These are phyloP conservation scores for Pleurotus citrinopileatus DNA, from an alignment of 768 basidiomycete genomes.

Conservation along the genomic window DNA sequence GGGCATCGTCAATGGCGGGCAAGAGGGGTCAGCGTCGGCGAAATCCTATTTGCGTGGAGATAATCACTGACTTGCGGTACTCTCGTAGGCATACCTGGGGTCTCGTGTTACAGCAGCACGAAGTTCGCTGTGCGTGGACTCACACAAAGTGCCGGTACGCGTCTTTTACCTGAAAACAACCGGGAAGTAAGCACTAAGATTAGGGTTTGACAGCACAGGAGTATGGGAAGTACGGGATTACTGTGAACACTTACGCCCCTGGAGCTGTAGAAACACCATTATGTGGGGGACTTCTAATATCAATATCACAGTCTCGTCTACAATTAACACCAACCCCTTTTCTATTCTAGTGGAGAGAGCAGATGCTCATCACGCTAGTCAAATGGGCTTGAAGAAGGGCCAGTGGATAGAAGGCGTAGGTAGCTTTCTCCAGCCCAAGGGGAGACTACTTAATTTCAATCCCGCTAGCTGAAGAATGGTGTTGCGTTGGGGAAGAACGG, in stretches of 20 bases:
- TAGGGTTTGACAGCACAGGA: conserved; percentile 16
- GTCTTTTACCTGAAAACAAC: background rate
- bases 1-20: conserved; percentile 33
- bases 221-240: conserved; percentile 23
- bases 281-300: background rate
- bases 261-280: conserved; percentile 13
- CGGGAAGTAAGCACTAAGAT: too few species aligned
- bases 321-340: background rate
- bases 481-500: conserved; percentile 12
- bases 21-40: conserved; percentile 28
- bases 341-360: background rate
- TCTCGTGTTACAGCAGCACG: conserved; percentile 27
- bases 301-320: background rate
- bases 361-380: background rate
- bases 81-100: conserved; percentile 9
- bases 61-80: background rate
- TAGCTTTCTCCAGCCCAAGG: background rate
- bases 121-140: conserved; percentile 41
- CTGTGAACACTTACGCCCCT: conserved; percentile 29
- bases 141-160: conserved; percentile 23
- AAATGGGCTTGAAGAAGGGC: background rate
- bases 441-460: background rate
- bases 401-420: background rate
- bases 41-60: background rate
- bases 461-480: background rate